Evolutionary conservation across 805 yeast species (phyloP), one percentile per base, ranked within the genome.

Genomic region (Sungouiella thailandica): DNA sequence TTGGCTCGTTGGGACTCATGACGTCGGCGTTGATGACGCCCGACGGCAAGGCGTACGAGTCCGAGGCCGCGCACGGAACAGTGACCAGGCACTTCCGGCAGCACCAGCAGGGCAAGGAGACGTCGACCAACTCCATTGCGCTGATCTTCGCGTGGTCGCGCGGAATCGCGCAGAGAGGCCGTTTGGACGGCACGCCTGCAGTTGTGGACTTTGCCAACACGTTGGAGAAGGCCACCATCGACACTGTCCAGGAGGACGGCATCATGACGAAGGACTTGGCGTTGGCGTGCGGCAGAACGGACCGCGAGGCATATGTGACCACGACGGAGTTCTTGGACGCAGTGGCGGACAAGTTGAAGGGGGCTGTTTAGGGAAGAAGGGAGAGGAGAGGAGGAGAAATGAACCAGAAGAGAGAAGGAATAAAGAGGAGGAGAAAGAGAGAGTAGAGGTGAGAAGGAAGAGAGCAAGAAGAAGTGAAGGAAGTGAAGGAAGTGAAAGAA

Each of bases 41-140:
- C 32, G 97, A 90, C 62, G 97, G 97, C 17, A 85, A 84, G 69
- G 81, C 96, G 10, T 89, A 86, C 60, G 97, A 90, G 70, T 70
- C 88, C 35, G 97, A 90, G 71, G 97, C 97, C 39, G 97, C 97
- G n/a, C 97, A 90, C 60, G 97, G 97, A 37, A 90, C 97, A 10
- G 97, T 90, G 50, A 90, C 97, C 29, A 84, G 97, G 69, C 97
- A 90, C 62, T 90, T 74, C 70, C 83, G 97, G 70, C 93, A 82
- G 65, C 87, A 86, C 65, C 97, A 90, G 68, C 85, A 83, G 65
- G 97, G 97, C 47, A 85, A 88, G 61, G 97, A 89, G 68, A 90
- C 97, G 13, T 86, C 96, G 5, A 90, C 97, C 38, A 90, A 90
- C 68, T 89, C 97, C 12, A 90, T 90, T 62, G 97, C 97, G 3